Evolutionary conservation across 352 stramenopile genomes (phyloP), one percentile per base, ranked within the genome.

Genomic region (Globisporangium alternatum): DNA sequence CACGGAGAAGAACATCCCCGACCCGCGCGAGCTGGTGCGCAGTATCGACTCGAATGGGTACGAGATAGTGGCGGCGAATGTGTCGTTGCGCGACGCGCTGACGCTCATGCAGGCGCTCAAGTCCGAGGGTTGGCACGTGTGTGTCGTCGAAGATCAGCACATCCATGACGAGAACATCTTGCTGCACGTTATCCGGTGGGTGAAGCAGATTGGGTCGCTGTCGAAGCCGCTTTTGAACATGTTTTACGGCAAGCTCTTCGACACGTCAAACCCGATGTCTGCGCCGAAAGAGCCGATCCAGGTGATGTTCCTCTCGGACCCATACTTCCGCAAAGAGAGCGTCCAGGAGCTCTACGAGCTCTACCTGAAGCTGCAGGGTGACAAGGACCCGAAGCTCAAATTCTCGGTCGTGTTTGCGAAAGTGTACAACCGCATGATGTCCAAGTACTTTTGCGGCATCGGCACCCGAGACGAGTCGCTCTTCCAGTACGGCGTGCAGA

Each of bases 301-400:
- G 22, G 65, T 98, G 13, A 81, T 98, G 70, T 88, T 99, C 44
- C 75, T 98, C 7, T 81, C 96, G 12, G 95, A 98, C 69, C 93
- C 96, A 35, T 98, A 98, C 71, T 93, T 98, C 51, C 91, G 93
- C 22, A 98, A 98, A 69, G 86, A 96, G 64, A 79, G 98, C 41
- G 79, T 97, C 19, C 75, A 88, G 8, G 81, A 88, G 53, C 65
- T 98, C 31, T 97, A 98, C 66, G 77, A 97, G 55, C 72, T 99
- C 37, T 98, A 98, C 69, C 74, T 99, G 35, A 96, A 91, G 61
- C 75, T 99, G 2, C 85, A 99, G 59, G 93, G 92, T 9, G 95
- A 98, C 74, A 88, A 96, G 56, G 83, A 97, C 56, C 97, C 98
- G 31, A 99, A 99, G 71, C 82, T 90, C 31, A 82, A 95, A 62